Percentiles rank a stretch among this genome's conserved stretches.
Conservation (phyloP, 345 rosid species). For the Rhodamnia argentea region DNA sequence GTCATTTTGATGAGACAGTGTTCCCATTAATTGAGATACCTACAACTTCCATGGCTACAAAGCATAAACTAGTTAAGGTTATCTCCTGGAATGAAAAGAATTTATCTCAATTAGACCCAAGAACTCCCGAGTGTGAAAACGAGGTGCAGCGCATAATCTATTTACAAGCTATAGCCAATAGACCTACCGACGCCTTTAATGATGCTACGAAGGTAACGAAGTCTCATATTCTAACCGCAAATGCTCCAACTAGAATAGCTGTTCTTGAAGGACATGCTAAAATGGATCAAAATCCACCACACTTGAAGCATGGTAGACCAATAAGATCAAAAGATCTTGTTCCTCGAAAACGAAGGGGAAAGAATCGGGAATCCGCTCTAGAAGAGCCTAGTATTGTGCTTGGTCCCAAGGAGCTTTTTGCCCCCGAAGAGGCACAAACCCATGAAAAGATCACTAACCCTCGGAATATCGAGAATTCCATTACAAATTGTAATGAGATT, state of each 20-base stretch:
- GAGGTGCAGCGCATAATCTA: neutral
- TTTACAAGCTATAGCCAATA: neutral
- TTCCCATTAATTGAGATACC: neutral
- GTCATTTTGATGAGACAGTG: neutral
- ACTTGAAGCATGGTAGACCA: neutral
- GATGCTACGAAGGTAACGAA: neutral
- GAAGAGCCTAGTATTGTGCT: no score
- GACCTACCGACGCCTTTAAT: neutral
- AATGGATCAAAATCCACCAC: neutral
- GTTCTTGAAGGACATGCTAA: neutral
- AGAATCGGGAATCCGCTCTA: no score
- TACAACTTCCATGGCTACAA: no score
- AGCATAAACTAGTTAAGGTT: neutral
- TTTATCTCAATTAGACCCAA: neutral
- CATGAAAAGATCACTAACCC: no score
- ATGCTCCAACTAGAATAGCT: neutral
- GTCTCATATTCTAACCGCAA: neutral
- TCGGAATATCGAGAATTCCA: neutral
- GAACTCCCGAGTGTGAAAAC: neutral
- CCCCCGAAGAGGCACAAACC: no score
- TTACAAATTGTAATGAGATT: neutral
- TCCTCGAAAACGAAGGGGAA: no score
- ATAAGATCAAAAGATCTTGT: neutral
- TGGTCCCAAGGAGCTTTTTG: no score
- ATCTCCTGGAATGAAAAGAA: neutral